Percentiles rank a stretch among this genome's conserved stretches.
Evolutionary conservation across 2,329 filamentous ascomycete genomes (phyloP).

Genomic region (Colletotrichum sojae): DNA sequence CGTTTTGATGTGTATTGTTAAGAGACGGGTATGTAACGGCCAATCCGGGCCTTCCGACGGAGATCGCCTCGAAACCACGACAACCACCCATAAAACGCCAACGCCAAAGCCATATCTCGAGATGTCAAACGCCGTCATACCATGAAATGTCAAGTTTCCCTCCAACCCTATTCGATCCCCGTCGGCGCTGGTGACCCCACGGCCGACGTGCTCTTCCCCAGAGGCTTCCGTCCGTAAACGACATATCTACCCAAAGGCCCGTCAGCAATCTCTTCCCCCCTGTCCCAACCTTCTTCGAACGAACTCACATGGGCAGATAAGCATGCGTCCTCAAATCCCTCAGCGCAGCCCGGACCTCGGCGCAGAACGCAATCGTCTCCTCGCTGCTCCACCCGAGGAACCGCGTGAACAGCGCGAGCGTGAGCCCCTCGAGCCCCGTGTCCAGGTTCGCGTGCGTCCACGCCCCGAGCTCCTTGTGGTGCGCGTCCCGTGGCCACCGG

Average conservation of each 20-base stretch:
- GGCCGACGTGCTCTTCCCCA: neutral
- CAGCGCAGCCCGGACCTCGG: constrained; percentile 44
- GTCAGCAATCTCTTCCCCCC: neutral
- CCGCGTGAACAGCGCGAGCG: constrained; percentile 54
- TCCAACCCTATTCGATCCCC: constrained; percentile 4
- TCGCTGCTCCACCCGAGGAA: constrained; percentile 53
- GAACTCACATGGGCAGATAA: constrained; percentile 43
- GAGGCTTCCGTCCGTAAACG: constrained; percentile 37
- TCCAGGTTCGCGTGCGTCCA: constrained; percentile 50
- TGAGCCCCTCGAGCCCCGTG: constrained; percentile 52
- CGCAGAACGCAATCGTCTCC: constrained; percentile 47
- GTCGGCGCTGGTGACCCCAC: neutral
- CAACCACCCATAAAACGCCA: neutral
- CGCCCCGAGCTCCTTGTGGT: constrained; percentile 53
- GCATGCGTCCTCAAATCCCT: constrained; percentile 46
- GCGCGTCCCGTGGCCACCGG: constrained; percentile 52
- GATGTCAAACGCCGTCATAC: too few species aligned
- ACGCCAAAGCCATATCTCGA: too few species aligned
- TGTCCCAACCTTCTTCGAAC: neutral
- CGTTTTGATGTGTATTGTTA: neutral
- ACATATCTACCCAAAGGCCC: constrained; percentile 17
- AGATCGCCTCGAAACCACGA: neutral
- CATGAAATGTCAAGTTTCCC: too few species aligned
- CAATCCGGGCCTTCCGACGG: neutral
- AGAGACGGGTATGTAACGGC: neutral